phyloP scores from a whole-genome alignment of 306 rosid species.

The Biancaea sappan region DNA sequence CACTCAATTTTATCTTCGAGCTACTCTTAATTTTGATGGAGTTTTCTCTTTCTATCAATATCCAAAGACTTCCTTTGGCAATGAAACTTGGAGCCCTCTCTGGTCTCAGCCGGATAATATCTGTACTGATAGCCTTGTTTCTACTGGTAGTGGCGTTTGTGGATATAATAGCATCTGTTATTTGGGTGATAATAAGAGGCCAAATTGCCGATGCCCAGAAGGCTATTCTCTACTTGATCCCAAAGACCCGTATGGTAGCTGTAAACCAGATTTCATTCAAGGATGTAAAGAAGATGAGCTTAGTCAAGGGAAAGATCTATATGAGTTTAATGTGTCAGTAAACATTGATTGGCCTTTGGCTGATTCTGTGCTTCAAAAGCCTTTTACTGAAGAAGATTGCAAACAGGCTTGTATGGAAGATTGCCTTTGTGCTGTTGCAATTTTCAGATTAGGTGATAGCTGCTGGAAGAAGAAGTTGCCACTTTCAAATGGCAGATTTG shows the following conservation, averaged over 20 bases:
- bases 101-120: constrained; percentile 42
- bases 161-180: constrained; percentile 45
- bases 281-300: constrained; percentile 41
- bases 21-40: constrained; percentile 53
- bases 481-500: constrained; percentile 49
- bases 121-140: neutral
- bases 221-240: constrained; percentile 46
- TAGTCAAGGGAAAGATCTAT: neutral
- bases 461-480: constrained; percentile 60
- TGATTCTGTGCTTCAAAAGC: constrained; percentile 27
- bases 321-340: constrained; percentile 21
- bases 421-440: constrained; percentile 52
- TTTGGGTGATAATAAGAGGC: constrained; percentile 27
- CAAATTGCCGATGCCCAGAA: constrained; percentile 42
- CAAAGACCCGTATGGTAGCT: constrained; percentile 35
- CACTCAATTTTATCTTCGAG: constrained; percentile 36
- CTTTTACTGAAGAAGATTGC: constrained; percentile 42
- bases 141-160: constrained; percentile 14
- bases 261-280: constrained; percentile 48
- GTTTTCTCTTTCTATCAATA: constrained; percentile 35
- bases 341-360: constrained; percentile 41
- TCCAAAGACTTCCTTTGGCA: constrained; percentile 27
- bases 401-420: constrained; percentile 46
- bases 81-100: constrained; percentile 31
- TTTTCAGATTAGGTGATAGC: constrained; percentile 30